Evolutionary conservation across 2,329 filamentous ascomycete genomes (phyloP).

Genomic region (Didymella keratinophila): DNA sequence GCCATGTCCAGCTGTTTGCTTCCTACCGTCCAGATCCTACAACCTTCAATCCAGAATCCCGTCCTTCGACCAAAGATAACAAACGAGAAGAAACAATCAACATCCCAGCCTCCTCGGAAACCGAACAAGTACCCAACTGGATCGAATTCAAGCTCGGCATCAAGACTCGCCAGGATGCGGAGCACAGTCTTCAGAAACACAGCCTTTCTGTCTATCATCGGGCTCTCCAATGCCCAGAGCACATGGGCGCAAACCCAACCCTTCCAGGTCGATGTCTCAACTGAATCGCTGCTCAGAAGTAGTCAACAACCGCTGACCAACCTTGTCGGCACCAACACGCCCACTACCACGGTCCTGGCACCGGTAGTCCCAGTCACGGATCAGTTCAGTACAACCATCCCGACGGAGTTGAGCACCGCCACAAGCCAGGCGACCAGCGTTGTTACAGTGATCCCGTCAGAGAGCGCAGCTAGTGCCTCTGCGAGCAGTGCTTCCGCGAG

Average conservation of each 20-base stretch:
- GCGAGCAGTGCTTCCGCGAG: constrained; percentile 13
- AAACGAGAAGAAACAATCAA: not conserved
- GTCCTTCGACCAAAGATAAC: constrained; percentile 4
- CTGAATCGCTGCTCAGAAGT: constrained; percentile 16
- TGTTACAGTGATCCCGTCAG: not conserved
- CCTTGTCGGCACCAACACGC: constrained; percentile 3
- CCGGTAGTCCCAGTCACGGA: not conserved
- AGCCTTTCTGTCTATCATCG: constrained; percentile 25
- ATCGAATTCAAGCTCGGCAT: not conserved
- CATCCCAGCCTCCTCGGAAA: not conserved
- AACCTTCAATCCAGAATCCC: constrained; percentile 12
- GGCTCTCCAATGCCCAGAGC: constrained; percentile 18
- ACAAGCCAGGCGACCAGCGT: constrained; percentile 2
- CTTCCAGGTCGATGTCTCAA: constrained; percentile 25
- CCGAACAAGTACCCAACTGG: constrained; percentile 1
- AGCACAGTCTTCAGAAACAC: constrained; percentile 15
- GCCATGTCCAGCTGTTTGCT: constrained; percentile 14
- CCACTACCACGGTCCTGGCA: constrained; percentile 1
- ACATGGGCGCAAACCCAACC: constrained; percentile 25
- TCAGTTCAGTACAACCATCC: constrained; percentile 10
- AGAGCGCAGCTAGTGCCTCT: constrained; percentile 3
- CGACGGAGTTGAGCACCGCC: constrained; percentile 8
- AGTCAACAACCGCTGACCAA: constrained; percentile 15
- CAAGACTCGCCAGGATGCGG: constrained; percentile 23
- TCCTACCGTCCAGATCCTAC: constrained; percentile 14